These are phyloP conservation scores for Salix udensis DNA, from an alignment of 345 rosid genomes.

Conservation along the genomic window DNA sequence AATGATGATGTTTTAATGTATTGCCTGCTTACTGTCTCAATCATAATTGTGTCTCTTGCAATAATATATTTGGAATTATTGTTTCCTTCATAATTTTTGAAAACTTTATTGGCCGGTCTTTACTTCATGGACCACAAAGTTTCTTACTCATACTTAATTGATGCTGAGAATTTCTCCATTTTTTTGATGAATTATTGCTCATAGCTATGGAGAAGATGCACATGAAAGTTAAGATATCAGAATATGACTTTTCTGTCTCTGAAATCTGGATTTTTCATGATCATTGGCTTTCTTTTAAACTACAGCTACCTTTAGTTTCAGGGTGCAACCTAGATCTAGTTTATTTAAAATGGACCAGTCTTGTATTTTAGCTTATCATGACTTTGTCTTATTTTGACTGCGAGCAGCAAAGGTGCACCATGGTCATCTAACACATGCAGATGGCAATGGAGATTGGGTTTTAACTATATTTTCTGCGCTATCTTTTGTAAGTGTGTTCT, in stretches of 20 bases:
- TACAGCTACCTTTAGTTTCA: not conserved
- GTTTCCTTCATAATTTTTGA: no score
- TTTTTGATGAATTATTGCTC: not conserved
- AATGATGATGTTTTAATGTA: not conserved
- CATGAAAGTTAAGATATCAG: not conserved
- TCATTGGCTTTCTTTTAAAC: not conserved
- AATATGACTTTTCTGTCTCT: not conserved
- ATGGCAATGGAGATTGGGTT: slow-evolving; percentile 98
- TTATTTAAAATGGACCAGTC: not conserved
- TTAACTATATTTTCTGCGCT: slow-evolving; percentile 81
- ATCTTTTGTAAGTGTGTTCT: slow-evolving; percentile 67
- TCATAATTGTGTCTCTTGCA: no score
- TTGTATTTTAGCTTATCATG: not conserved
- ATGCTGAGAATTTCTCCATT: not conserved
- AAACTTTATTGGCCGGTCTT: no score
- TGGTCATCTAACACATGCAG: slow-evolving; percentile 81
- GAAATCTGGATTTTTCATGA: not conserved
- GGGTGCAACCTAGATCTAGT: not conserved
- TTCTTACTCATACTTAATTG: no score
- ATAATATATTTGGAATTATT: no score
- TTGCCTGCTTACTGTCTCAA: not conserved
- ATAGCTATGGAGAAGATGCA: not conserved
- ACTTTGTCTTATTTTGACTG: slow-evolving; percentile 9
- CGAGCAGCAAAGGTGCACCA: slow-evolving; percentile 82
- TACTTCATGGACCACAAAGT: no score